These are phyloP conservation scores for Yueomyces sp. DNA, from an alignment of 1,139 yeast genomes.

Conservation along the genomic window DNA sequence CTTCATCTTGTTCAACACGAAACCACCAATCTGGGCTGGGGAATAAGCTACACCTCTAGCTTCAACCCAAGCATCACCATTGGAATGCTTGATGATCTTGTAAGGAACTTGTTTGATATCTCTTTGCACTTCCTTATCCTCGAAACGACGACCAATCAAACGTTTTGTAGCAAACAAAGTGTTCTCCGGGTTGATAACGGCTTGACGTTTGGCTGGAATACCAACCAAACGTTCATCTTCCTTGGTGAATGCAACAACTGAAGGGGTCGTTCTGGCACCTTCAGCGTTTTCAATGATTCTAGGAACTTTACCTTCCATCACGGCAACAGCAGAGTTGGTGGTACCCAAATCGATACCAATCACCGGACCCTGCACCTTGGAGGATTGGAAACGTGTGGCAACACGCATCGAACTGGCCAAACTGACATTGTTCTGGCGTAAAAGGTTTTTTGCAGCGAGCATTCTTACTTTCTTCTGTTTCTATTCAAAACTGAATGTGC, in stretches of 20 bases:
- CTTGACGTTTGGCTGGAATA: conserved; percentile 98
- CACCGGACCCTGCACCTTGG: conserved; percentile 56
- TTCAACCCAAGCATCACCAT: conserved; percentile 99
- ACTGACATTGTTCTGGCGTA: conserved; percentile 11
- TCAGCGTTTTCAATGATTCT: conserved; percentile 96
- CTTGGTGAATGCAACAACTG: conserved; percentile 96
- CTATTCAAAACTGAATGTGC: too few relatives aligned
- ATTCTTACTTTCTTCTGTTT: conserved; percentile 2
- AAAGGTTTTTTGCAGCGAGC: conserved; percentile 20
- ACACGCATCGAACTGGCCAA: conserved; percentile 12
- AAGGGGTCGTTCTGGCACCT: conserved; percentile 98
- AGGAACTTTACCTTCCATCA: conserved; percentile 95
- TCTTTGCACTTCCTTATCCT: conserved; percentile 92
- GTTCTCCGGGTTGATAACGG: conserved; percentile 96
- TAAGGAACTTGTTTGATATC: conserved; percentile 94
- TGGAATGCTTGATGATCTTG: conserved; percentile 89
- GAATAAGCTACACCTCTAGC: conserved; percentile 90
- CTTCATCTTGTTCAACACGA: conserved; percentile 82
- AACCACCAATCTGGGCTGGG: conserved; percentile 97
- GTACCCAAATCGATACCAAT: conserved; percentile 99
- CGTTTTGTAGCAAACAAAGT: conserved; percentile 97
- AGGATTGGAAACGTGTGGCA: conserved; percentile 33
- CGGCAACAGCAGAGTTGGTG: conserved; percentile 97
- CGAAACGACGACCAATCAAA: conserved; percentile 95
- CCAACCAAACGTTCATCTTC: conserved; percentile 95